Evolutionary conservation across 208 protist genomes (phyloP).

Genomic region (Acanthamoeba royreba): DNA sequence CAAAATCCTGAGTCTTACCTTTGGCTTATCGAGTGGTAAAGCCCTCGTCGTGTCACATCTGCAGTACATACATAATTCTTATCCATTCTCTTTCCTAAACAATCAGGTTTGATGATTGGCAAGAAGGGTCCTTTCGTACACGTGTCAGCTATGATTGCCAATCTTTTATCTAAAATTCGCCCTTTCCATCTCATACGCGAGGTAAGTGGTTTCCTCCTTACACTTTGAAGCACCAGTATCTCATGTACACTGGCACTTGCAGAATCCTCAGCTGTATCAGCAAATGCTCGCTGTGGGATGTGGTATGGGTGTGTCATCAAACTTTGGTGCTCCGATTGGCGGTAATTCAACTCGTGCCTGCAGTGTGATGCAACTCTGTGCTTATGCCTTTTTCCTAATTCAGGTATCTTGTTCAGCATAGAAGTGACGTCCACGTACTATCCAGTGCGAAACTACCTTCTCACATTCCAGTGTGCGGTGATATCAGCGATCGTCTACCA

Average conservation of each 20-base stretch:
- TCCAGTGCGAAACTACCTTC: conserved; percentile 64
- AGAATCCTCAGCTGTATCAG: conserved; percentile 53
- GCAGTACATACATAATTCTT: too few relatives aligned
- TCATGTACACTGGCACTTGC: too few relatives aligned
- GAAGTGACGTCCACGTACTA: conserved; percentile 77
- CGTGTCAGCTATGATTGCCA: conserved; percentile 52
- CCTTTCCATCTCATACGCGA: conserved; percentile 43
- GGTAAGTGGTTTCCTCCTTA: conserved; percentile 18
- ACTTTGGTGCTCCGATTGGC: conserved; percentile 75
- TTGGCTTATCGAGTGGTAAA: background rate
- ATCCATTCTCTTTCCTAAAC: too few relatives aligned
- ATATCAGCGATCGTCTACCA: background rate
- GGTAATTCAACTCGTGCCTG: too few relatives aligned
- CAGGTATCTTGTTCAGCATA: conserved; percentile 72
- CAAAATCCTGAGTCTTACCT: conserved; percentile 9
- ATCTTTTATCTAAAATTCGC: conserved; percentile 28
- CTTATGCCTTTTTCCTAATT: too few relatives aligned
- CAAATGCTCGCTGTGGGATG: conserved; percentile 67
- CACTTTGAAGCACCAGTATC: too few relatives aligned
- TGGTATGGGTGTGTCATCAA: conserved; percentile 64
- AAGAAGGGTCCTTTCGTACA: conserved; percentile 73
- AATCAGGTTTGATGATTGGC: conserved; percentile 62
- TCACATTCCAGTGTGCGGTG: conserved; percentile 64
- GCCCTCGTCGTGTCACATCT: too few relatives aligned
- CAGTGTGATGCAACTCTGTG: too few relatives aligned